Base-by-base conservation (phyloP, 2,329 filamentous ascomycete genomes). In the Thelonectria discophora region DNA sequence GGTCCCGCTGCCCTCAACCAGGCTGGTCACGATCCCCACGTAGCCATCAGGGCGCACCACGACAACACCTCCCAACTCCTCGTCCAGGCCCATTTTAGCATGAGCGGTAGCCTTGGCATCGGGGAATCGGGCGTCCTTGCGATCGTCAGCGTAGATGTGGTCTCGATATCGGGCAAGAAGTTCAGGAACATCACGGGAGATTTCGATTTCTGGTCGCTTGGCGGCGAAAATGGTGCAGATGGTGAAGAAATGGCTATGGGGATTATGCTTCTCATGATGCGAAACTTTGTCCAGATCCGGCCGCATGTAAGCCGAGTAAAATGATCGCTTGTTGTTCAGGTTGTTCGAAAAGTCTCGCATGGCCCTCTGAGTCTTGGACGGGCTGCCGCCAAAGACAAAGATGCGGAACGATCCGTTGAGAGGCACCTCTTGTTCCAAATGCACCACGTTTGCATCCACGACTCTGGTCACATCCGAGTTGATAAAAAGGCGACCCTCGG, bases 31-130 rank as follows among this genome's bases (percentile, higher is more conserved):
- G 63, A 92, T 84, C 20, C 90, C 92, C 27, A 97, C 90, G 75
- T 97, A 95, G 8, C 93, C 93, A 75, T 97, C 93, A 0, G 94
- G 93, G 46, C 93, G 81, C 8, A 96, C 91, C 10, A 97, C 90
- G 2, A 96, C 89, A 2, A 97, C 86, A 58, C 90, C 93, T 11
- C 93, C 93, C 63, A 81, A 84, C 63, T 91, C 87, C 71, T 90
- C 81, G 65, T 90, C 85, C 24, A 97, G 76, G 0, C 94, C 94
- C 83, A 97, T 90, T 83, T 97, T 97, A 43, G 89, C 88, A 76
- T 97, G 94, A 5, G 92, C 92, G 3, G 91, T 84, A 5, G 90
- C 92, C 68, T 82, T 83, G 1, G 91, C 89, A 18, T 89, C 81
- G 0, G 90, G 88, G 1, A 92, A 89, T 7, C 86, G 82, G 45